These are phyloP conservation scores for Viola odorata DNA, from an alignment of 345 rosid genomes.

Conservation along the genomic window DNA sequence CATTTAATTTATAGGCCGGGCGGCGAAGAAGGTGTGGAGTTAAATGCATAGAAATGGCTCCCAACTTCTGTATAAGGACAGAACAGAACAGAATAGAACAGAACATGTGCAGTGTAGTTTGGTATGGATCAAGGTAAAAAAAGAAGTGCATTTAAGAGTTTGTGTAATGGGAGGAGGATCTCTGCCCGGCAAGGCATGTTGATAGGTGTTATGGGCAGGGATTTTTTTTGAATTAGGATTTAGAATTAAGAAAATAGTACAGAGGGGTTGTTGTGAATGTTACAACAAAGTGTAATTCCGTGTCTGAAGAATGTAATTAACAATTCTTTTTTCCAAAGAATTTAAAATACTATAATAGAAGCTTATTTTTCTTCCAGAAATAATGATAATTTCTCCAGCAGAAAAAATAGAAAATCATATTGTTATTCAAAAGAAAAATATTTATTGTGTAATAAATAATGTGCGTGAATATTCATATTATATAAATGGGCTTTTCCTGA, in stretches of 20 bases:
- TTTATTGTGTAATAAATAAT: no score
- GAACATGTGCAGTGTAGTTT: conserved; percentile 6
- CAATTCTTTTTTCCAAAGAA: no score
- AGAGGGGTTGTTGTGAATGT: neutral
- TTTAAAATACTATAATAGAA: neutral
- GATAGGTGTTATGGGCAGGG: neutral
- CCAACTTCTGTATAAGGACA: neutral
- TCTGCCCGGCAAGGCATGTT: neutral
- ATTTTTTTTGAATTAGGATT: neutral
- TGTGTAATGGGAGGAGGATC: no score
- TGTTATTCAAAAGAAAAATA: no score
- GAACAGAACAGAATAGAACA: neutral
- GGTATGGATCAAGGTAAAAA: neutral
- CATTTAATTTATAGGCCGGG: neutral
- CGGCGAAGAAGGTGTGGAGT: neutral
- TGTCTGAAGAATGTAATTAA: neutral
- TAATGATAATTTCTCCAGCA: no score
- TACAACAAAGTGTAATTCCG: neutral
- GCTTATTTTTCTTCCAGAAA: neutral
- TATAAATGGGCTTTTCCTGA: no score
- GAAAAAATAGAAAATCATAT: no score
- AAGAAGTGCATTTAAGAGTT: neutral
- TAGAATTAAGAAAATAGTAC: neutral
- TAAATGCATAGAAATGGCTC: conserved; percentile 16
- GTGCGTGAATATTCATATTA: no score